A percentile compares a stretch with the other conserved stretches of the same genome.
phyloP scores from a whole-genome alignment of 495 filamentous ascomycete species.

The Hyaloscypha hepaticicola region DNA sequence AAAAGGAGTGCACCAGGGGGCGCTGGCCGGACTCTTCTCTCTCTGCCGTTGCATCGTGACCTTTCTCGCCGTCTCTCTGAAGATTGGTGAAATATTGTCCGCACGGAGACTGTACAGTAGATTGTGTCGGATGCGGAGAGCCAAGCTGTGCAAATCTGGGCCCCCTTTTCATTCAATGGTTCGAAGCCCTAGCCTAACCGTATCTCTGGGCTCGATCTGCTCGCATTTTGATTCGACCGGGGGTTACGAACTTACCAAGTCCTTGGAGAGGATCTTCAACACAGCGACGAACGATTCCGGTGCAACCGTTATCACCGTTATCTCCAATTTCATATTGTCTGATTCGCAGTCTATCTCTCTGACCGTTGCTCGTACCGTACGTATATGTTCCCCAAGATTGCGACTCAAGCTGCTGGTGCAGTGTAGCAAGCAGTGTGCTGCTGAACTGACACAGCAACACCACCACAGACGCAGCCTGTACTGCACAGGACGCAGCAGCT shows the following conservation, averaged over 20 bases:
- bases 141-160: neutral
- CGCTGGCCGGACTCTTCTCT: neutral
- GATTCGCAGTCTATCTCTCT: neutral
- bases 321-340: neutral
- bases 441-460: neutral
- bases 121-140: neutral
- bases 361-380: neutral
- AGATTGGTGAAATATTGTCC: neutral
- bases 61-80: neutral
- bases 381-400: neutral
- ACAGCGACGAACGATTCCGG: neutral
- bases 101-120: neutral
- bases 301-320: neutral
- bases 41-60: neutral
- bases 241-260: neutral
- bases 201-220: constrained; percentile 2
- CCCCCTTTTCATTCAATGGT: neutral
- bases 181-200: constrained; percentile 4
- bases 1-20: neutral
- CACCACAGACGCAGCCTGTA: neutral
- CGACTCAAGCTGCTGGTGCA: neutral
- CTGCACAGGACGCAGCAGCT: neutral
- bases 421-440: neutral
- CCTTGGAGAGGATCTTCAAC: neutral
- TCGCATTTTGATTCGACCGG: neutral